Conservation (phyloP, 1,139 yeast genomes). For the Diutina sp. region DNA sequence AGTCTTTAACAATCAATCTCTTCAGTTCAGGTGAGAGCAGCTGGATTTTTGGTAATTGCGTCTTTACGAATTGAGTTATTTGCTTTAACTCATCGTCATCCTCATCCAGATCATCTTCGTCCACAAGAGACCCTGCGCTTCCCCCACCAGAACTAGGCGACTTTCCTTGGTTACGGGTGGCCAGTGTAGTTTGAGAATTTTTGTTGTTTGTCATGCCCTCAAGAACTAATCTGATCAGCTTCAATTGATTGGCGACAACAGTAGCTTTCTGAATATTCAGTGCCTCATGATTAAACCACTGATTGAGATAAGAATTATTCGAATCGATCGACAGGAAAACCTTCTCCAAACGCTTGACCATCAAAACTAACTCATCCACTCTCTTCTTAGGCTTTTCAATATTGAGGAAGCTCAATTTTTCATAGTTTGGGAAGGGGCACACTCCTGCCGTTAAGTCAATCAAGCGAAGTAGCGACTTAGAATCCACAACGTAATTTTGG, state of each 20-base stretch:
- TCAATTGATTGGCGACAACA: conserved; percentile 49
- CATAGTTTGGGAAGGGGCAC: conserved; percentile 42
- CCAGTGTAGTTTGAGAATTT: conserved; percentile 3
- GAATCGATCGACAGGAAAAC: conserved; percentile 19
- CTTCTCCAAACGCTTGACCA: conserved; percentile 22
- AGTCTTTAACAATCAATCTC: conserved; percentile 48
- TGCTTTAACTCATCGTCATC: conserved; percentile 33
- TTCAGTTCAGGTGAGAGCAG: conserved; percentile 37
- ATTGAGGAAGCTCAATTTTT: conserved; percentile 29
- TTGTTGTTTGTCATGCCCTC: conserved; percentile 33
- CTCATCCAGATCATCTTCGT: conserved; percentile 21
- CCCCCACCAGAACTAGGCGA: background rate
- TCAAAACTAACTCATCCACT: conserved; percentile 15
- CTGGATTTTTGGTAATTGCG: conserved; percentile 30
- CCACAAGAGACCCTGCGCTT: conserved; percentile 5
- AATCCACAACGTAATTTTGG: conserved; percentile 6
- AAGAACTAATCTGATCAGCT: conserved; percentile 40
- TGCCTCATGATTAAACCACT: conserved; percentile 37
- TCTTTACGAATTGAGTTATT: conserved; percentile 30
- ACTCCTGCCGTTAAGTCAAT: conserved; percentile 46
- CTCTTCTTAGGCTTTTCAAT: conserved; percentile 22
- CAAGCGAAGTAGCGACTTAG: conserved; percentile 21
- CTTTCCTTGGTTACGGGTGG: background rate
- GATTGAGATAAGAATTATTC: conserved; percentile 24
- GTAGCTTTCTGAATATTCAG: conserved; percentile 41